Evolutionary conservation across 805 yeast species (phyloP).

Genomic region (Zygosaccharomyces rouxii): DNA sequence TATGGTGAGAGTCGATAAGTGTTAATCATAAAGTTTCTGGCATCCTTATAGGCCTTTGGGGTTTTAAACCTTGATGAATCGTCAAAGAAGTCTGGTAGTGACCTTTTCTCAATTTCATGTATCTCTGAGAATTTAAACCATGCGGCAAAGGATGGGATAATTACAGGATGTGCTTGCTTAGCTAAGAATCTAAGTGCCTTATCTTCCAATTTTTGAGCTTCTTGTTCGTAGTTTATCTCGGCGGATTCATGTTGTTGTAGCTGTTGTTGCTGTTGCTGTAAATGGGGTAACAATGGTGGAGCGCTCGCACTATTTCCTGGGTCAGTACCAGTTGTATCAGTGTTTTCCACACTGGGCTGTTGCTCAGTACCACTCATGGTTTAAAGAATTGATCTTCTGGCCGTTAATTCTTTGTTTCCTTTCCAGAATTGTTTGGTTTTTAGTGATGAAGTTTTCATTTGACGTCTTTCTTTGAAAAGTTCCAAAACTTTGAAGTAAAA

Average conservation of each 20-base stretch:
- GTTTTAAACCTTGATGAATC: constrained; percentile 70
- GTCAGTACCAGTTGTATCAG: constrained; percentile 6
- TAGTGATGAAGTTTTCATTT: constrained; percentile 4
- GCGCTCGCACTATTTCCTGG: constrained; percentile 13
- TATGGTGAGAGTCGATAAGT: constrained; percentile 84
- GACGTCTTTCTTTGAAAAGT: not conserved
- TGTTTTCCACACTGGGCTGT: constrained; percentile 7
- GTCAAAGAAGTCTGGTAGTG: constrained; percentile 83
- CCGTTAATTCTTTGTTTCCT: not conserved
- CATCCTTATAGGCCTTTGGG: constrained; percentile 72
- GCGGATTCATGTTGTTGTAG: constrained; percentile 16
- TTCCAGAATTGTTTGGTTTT: not conserved
- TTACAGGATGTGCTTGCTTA: constrained; percentile 74
- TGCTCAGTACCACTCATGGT: constrained; percentile 12
- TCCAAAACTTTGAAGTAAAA: not conserved
- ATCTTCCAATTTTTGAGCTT: constrained; percentile 35
- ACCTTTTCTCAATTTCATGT: constrained; percentile 73
- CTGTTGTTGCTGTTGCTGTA: constrained; percentile 26
- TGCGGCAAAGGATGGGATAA: constrained; percentile 79
- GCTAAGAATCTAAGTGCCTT: constrained; percentile 34
- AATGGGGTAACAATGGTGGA: constrained; percentile 28
- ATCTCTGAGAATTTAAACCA: constrained; percentile 78
- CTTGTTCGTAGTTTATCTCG: constrained; percentile 32
- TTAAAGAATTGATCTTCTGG: not conserved
- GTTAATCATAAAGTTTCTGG: constrained; percentile 85